phyloP scores from a whole-genome alignment of 306 rosid genomes.

The Vigna mungo region DNA sequence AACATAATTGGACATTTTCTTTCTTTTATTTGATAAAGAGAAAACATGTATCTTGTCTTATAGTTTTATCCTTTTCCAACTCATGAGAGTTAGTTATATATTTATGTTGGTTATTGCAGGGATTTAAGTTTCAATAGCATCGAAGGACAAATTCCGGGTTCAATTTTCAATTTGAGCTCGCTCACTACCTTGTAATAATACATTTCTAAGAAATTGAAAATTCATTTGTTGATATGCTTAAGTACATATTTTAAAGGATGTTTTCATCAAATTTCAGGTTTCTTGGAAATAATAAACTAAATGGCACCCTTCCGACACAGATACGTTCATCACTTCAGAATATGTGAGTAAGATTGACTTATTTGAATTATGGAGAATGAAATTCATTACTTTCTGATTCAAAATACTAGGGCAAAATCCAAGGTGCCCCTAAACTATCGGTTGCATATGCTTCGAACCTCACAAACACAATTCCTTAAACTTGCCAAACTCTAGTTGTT shows the following conservation, averaged over 20 bases:
- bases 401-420: background rate
- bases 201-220: conserved; percentile 13
- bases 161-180: conserved; percentile 70
- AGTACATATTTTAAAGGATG: conserved; percentile 23
- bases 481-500: background rate
- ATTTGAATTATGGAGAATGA: background rate
- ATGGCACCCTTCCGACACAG: conserved; percentile 62
- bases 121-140: conserved; percentile 92
- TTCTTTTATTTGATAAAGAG: background rate
- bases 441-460: background rate
- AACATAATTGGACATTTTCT: background rate
- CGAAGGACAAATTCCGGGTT: conserved; percentile 61
- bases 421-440: too few relatives aligned
- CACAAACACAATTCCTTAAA: background rate
- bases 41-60: background rate
- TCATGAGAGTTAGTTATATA: background rate
- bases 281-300: conserved; percentile 82
- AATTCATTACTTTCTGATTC: background rate
- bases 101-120: conserved; percentile 52
- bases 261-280: conserved; percentile 51
- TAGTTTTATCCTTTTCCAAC: background rate
- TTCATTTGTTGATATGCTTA: conserved; percentile 22
- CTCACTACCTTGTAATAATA: conserved; percentile 68
- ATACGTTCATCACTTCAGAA: conserved; percentile 57
- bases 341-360: conserved; percentile 59